phyloP scores from a whole-genome alignment of 352 stramenopile genomes.

The Blastocystis sp. region DNA sequence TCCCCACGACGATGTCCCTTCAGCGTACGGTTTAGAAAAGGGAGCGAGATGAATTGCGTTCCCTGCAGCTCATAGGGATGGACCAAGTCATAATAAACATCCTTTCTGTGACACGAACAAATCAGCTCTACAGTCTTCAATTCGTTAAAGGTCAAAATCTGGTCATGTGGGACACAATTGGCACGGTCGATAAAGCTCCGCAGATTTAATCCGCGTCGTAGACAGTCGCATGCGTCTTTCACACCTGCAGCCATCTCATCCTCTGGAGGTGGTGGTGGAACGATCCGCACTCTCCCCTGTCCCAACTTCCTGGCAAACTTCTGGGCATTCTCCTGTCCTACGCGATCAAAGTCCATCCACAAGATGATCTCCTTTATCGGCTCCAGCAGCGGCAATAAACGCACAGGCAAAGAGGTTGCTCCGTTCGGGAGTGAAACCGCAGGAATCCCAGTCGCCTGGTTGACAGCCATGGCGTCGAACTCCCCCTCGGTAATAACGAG shows the following conservation, averaged over 20 bases:
- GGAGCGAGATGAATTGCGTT: conserved; percentile 83
- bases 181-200: conserved; percentile 76
- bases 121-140: conserved; percentile 70
- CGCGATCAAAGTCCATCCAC: conserved; percentile 95
- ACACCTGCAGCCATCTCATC: conserved; percentile 67
- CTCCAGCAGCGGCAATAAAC: conserved; percentile 88
- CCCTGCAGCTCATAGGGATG: conserved; percentile 86
- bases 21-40: conserved; percentile 85
- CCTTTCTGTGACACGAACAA: conserved; percentile 38
- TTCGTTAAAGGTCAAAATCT: conserved; percentile 86
- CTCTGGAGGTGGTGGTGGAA: conserved; percentile 28
- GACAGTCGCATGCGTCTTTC: conserved; percentile 98
- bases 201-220: conserved; percentile 81
- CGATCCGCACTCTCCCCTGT: conserved; percentile 68
- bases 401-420: conserved; percentile 85
- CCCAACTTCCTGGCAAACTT: conserved; percentile 93
- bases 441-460: conserved; percentile 84
- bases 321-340: conserved; percentile 84
- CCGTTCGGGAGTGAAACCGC: conserved; percentile 93
- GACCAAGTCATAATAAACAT: conserved; percentile 86
- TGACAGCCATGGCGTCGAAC: conserved; percentile 91
- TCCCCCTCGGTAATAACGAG: conserved; percentile 94
- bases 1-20: conserved; percentile 94
- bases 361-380: conserved; percentile 92
- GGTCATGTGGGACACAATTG: conserved; percentile 78